Conservation (phyloP, 768 basidiomycete genomes). For the Amanita pallidorosea region DNA sequence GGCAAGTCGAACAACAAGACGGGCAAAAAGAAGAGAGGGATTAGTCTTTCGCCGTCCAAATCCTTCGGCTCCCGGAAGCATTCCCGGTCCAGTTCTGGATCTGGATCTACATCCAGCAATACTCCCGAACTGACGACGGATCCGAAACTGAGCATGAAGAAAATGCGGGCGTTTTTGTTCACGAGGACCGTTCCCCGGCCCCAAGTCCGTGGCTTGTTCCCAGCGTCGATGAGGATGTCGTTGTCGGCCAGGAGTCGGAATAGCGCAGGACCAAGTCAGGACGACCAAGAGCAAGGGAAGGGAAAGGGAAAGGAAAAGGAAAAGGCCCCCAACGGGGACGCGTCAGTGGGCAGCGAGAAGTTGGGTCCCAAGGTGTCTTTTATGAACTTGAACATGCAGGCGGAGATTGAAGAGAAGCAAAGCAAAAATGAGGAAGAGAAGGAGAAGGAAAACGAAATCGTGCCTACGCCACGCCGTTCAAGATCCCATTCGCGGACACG, state of each 20-base stretch:
- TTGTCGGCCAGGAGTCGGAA: slow-evolving; percentile 1
- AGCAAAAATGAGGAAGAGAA: not conserved
- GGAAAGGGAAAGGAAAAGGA: slow-evolving; percentile 1
- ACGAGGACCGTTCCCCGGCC: slow-evolving; percentile 6
- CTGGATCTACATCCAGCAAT: not conserved
- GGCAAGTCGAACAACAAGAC: not conserved
- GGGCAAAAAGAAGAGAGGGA: not conserved
- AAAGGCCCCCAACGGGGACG: not conserved
- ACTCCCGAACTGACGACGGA: not conserved
- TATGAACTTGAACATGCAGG: not conserved
- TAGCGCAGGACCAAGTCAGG: not conserved
- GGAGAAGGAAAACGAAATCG: not conserved
- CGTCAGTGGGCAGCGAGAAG: not conserved
- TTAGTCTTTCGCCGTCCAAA: not conserved
- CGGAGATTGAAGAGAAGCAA: not conserved
- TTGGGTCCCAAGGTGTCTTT: not conserved
- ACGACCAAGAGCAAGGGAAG: not conserved
- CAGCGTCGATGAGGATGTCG: not conserved
- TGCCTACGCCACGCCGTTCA: not conserved
- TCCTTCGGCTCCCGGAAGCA: not conserved
- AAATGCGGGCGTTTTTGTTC: slow-evolving; percentile 4
- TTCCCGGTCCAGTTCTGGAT: not conserved
- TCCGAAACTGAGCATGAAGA: slow-evolving; percentile 4
- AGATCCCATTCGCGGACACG: not conserved
- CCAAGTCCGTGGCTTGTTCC: slow-evolving; percentile 1